Conservation (phyloP, 2,329 filamentous ascomycete species). For the Clonostachys solani region DNA sequence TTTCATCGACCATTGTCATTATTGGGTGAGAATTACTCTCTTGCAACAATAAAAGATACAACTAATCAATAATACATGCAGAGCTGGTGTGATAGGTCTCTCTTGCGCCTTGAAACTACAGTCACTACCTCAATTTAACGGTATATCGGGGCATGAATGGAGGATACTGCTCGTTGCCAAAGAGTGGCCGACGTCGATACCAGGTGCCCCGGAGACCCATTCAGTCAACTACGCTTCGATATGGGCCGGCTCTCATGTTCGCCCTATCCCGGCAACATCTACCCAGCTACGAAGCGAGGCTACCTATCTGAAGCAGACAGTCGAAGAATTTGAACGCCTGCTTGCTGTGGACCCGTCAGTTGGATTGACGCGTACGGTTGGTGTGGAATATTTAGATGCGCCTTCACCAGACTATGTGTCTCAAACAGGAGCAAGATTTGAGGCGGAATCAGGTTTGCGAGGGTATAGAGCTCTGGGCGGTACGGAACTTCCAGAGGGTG, state of each 20-base stretch:
- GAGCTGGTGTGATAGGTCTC: constrained; percentile 51
- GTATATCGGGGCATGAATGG: neutral
- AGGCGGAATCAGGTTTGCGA: constrained; percentile 15
- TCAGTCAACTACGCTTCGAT: constrained; percentile 47
- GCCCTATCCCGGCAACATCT: constrained; percentile 36
- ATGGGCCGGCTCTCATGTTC: constrained; percentile 53
- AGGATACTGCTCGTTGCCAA: constrained; percentile 18
- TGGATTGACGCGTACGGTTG: constrained; percentile 43
- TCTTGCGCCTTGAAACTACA: constrained; percentile 43
- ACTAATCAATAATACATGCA: neutral
- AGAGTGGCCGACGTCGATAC: constrained; percentile 28
- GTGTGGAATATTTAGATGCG: constrained; percentile 47
- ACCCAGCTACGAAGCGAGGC: constrained; percentile 23
- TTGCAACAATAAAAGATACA: neutral
- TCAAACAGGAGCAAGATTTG: constrained; percentile 17
- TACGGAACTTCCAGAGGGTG: constrained; percentile 32
- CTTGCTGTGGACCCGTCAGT: constrained; percentile 18
- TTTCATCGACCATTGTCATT: constrained; percentile 4
- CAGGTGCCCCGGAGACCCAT: constrained; percentile 17
- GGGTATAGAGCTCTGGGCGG: constrained; percentile 18
- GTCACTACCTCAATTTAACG: constrained; percentile 6
- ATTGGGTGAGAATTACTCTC: constrained; percentile 3
- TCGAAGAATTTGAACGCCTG: constrained; percentile 14
- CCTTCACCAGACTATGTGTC: constrained; percentile 30
- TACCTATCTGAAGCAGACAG: constrained; percentile 19